A percentile compares a stretch with the other conserved stretches of the same genome.
phyloP scores from a whole-genome alignment of 768 basidiomycete species.

The Trametes meyenii region DNA sequence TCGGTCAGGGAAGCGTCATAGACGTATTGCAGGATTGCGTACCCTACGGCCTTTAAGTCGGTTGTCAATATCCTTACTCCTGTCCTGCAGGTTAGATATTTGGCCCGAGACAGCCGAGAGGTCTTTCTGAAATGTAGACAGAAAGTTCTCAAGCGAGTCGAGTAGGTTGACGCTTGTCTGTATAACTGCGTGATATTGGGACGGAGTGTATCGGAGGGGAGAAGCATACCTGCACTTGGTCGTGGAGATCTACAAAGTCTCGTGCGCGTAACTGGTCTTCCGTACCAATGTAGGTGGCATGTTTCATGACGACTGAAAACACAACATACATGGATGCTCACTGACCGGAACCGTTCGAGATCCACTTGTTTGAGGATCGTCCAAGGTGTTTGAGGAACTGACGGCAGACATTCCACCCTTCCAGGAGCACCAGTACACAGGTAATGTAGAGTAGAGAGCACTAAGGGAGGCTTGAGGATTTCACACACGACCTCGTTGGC shows the following conservation, averaged over 20 bases:
- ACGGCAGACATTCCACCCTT: neutral
- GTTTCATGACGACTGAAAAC: too few relatives aligned
- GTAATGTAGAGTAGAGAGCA: neutral
- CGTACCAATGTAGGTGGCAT: neutral
- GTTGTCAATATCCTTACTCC: constrained; percentile 89
- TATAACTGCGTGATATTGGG: neutral
- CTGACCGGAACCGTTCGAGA: neutral
- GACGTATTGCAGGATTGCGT: constrained; percentile 30
- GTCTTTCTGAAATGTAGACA: constrained; percentile 95
- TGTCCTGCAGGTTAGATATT: constrained; percentile 89
- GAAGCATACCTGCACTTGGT: constrained; percentile 76
- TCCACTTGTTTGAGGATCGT: neutral
- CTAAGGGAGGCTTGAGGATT: too few relatives aligned
- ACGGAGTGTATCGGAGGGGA: neutral
- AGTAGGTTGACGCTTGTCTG: constrained; percentile 88
- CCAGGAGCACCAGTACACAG: neutral
- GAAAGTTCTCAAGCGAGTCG: constrained; percentile 85
- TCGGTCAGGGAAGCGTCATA: constrained; percentile 5
- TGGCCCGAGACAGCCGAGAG: constrained; percentile 94
- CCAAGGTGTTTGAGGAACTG: neutral
- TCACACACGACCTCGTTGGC: too few relatives aligned
- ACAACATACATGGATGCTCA: constrained; percentile 20
- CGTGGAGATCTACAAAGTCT: constrained; percentile 87
- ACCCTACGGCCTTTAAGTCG: constrained; percentile 86
- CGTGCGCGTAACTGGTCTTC: constrained; percentile 39